Percentiles rank a stretch among this genome's conserved stretches.
These are phyloP conservation scores for Aspergillus cejpii DNA, from an alignment of 2,329 filamentous ascomycete genomes.

Conservation along the genomic window DNA sequence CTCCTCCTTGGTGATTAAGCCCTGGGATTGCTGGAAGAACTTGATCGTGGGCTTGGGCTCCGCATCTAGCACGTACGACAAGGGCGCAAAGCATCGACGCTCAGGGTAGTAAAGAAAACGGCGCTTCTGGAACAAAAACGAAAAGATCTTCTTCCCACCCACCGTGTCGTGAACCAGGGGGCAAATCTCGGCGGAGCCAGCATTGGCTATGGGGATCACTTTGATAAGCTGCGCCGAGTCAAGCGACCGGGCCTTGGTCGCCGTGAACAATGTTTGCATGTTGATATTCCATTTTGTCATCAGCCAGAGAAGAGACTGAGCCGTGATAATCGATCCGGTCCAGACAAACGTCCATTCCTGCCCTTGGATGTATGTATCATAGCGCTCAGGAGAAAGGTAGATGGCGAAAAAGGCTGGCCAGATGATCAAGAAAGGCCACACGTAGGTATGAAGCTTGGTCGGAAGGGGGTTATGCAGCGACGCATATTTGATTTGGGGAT, in stretches of 20 bases:
- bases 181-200: conserved; percentile 83
- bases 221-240: conserved; percentile 80
- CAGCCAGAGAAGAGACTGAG: conserved; percentile 85
- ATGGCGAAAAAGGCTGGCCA: conserved; percentile 90
- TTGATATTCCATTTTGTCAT: conserved; percentile 97
- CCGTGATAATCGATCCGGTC: conserved; percentile 76
- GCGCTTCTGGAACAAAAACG: conserved; percentile 96
- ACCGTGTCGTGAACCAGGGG: conserved; percentile 66
- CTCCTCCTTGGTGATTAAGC: conserved; percentile 67
- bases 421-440: conserved; percentile 85
- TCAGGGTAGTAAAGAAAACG: conserved; percentile 78
- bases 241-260: conserved; percentile 62
- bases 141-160: conserved; percentile 67
- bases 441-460: conserved; percentile 72
- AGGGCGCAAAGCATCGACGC: conserved; percentile 68
- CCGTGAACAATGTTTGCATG: conserved; percentile 72
- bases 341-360: conserved; percentile 98
- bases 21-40: conserved; percentile 71
- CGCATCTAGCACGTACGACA: conserved; percentile 74
- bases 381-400: conserved; percentile 75
- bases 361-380: conserved; percentile 85
- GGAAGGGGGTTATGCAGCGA: conserved; percentile 83
- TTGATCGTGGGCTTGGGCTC: conserved; percentile 75
- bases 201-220: conserved; percentile 82
- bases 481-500: conserved; percentile 78